These are phyloP conservation scores for Helicocarpus griseus DNA, from an alignment of 2,329 filamentous ascomycete genomes.

Conservation along the genomic window DNA sequence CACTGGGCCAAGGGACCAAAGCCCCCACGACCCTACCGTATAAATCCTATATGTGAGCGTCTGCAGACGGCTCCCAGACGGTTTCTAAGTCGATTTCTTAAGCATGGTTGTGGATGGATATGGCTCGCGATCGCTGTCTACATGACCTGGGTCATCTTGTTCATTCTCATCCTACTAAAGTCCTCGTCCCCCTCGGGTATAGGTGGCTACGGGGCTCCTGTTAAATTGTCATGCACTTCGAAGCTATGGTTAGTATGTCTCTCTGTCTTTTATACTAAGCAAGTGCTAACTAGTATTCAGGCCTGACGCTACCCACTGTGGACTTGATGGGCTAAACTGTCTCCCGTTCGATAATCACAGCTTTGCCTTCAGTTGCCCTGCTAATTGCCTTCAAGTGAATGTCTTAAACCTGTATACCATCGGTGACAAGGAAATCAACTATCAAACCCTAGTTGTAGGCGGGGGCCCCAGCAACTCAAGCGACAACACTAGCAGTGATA, in stretches of 20 bases:
- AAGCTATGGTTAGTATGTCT: conserved; percentile 33
- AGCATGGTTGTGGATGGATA: conserved; percentile 37
- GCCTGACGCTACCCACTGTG: conserved; percentile 19
- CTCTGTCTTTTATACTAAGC: background rate
- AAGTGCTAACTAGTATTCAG: conserved; percentile 3
- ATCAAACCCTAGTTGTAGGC: conserved; percentile 46
- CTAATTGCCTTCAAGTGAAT: conserved; percentile 44
- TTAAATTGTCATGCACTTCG: conserved; percentile 35
- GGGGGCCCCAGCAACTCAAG: conserved; percentile 35
- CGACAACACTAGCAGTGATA: conserved; percentile 32
- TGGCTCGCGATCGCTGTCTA: conserved; percentile 33
- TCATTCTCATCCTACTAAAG: conserved; percentile 35
- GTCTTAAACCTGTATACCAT: conserved; percentile 48
- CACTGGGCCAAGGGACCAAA: conserved; percentile 40
- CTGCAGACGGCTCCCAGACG: conserved; percentile 36
- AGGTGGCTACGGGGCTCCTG: conserved; percentile 37
- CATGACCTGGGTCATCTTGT: conserved; percentile 36
- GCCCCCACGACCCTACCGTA: conserved; percentile 40
- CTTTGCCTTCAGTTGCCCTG: conserved; percentile 49
- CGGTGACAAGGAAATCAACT: conserved; percentile 46
- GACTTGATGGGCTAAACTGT: conserved; percentile 6
- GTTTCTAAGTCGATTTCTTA: conserved; percentile 32
- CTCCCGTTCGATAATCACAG: background rate
- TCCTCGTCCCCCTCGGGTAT: conserved; percentile 31
- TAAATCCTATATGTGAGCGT: conserved; percentile 36